Conservation (phyloP, 2,329 filamentous ascomycete genomes). For the Ophiosphaerella korrae region DNA sequence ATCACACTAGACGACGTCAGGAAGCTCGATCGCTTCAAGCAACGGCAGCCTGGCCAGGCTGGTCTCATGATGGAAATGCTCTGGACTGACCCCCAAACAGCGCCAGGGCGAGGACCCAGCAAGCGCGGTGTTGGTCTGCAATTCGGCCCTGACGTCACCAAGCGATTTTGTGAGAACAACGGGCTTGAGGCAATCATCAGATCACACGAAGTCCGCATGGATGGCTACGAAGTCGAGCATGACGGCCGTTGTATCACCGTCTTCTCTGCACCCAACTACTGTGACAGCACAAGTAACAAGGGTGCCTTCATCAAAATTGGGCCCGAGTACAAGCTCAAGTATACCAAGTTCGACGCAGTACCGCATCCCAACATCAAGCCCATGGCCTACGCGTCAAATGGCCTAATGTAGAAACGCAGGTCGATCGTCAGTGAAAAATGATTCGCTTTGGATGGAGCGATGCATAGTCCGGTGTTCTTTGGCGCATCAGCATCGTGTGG, state of each 20-base stretch:
- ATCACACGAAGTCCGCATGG: constrained; percentile 98
- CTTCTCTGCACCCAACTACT: constrained; percentile 97
- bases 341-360: constrained; percentile 93
- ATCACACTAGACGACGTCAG: constrained; percentile 91
- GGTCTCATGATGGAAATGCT: constrained; percentile 99
- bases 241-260: constrained; percentile 97
- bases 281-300: constrained; percentile 96
- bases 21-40: constrained; percentile 86
- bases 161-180: constrained; percentile 95
- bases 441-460: constrained; percentile 33
- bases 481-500: constrained; percentile 39
- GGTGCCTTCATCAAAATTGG: constrained; percentile 98
- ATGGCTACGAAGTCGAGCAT: constrained; percentile 98
- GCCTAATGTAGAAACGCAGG: constrained; percentile 66
- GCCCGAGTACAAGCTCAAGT: constrained; percentile 87
- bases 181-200: constrained; percentile 92
- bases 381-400: constrained; percentile 87
- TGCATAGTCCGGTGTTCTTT: constrained; percentile 46
- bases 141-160: constrained; percentile 95
- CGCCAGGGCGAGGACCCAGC: constrained; percentile 85
- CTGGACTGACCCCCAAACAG: constrained; percentile 93
- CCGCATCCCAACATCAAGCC: constrained; percentile 94
- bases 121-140: constrained; percentile 96
- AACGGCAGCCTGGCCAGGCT: constrained; percentile 88
- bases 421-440: constrained; percentile 8